Evolutionary conservation across 257 asterid genomes (phyloP), one percentile per base, ranked within the genome.

Genomic region (Asclepias syriaca): DNA sequence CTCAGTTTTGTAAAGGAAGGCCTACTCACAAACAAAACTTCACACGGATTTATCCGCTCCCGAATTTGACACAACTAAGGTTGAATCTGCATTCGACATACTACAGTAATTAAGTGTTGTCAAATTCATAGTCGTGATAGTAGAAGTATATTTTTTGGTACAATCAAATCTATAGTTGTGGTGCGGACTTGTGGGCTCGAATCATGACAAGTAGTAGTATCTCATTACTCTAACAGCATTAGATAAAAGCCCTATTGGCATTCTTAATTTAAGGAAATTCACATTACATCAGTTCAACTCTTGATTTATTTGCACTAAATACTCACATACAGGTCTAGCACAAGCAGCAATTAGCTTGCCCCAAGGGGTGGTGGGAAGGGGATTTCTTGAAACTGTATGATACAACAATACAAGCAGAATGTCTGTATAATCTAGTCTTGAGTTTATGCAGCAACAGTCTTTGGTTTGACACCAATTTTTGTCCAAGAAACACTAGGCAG

Each of bases 401-500:
- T 43, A 43, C 48, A 43, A 43, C 48, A 63, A 34, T 46, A 63
- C 37, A 60, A 63, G 34, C 43, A 45, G 27, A 24, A 43, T 43
- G 48, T 43, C 54, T 63, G 2, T 19, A 68, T 37, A 8, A 8
- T 37, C 13, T 10, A 15, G 22, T 0, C 13, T 22, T 37, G 48
- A 55, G 61, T 21, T 83, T 77, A 93, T 0, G 93, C 87, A 4
- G 96, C 74, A 71, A 94, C 76, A 1, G 93, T 91, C 85, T 87
- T 91, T 7, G 97, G 90, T 82, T 88, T 94, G 45, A 37, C 93
- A 22, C 97, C 93, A 27, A 87, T 87, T 60, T 94, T 91, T 71
- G 77, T 89, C 99, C 99, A 94, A 8, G 98, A 94, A 72, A 91
- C 97, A 56, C 87, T 87, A 16, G 98, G 99, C 99, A 94, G 89